Evolutionary conservation across 1,284 basidiomycete genomes (phyloP).

Genomic region (Tausonia pullulans): DNA sequence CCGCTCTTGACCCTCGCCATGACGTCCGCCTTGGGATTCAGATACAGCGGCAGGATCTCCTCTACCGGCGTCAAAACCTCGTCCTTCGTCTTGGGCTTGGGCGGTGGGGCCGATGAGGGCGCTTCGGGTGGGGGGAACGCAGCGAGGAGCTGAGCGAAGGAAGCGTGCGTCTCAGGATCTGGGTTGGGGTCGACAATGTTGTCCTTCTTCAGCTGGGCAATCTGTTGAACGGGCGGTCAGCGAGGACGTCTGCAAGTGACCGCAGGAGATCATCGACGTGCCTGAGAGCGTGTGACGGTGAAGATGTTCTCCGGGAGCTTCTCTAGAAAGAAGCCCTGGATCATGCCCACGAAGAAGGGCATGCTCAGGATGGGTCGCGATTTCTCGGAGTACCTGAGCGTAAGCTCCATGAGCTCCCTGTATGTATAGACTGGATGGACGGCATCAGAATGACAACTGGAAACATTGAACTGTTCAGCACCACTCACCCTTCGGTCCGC

Average conservation of each 20-base stretch:
- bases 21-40: conserved; percentile 24
- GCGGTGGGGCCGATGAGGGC: conserved; percentile 22
- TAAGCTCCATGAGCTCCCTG: conserved; percentile 50
- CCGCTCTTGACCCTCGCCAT: conserved; percentile 20
- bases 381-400: conserved; percentile 45
- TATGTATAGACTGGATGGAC: conserved; percentile 48
- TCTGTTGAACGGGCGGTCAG: conserved; percentile 30
- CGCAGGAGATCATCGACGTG: conserved; percentile 24
- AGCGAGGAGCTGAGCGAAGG: conserved; percentile 40
- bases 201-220: conserved; percentile 49
- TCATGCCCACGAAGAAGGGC: conserved; percentile 48
- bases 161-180: conserved; percentile 28
- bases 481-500: conserved; percentile 50
- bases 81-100: conserved; percentile 24
- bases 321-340: conserved; percentile 53
- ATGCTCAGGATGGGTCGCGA: conserved; percentile 48
- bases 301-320: conserved; percentile 51
- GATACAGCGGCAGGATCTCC: conserved; percentile 48
- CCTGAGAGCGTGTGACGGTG: conserved; percentile 55
- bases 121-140: conserved; percentile 30
- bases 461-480: neutral
- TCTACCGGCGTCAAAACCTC: conserved; percentile 42
- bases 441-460: neutral
- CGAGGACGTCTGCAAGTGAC: neutral
- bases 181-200: conserved; percentile 41